These are phyloP conservation scores for Entoloma clypeatum DNA, from an alignment of 1,284 basidiomycete species.

Conservation along the genomic window DNA sequence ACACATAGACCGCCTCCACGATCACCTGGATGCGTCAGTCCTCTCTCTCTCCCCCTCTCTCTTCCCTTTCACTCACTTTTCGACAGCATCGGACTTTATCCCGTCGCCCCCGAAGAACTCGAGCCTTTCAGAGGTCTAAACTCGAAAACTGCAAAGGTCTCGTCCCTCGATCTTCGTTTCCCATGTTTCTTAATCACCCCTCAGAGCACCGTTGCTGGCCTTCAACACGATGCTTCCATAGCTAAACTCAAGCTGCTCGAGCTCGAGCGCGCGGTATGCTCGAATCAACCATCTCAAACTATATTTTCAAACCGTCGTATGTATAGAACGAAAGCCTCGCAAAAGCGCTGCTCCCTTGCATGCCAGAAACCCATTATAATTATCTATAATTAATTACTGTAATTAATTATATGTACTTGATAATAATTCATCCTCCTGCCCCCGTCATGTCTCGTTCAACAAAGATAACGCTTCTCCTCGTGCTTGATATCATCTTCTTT, in stretches of 20 bases:
- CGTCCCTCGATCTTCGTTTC: neutral
- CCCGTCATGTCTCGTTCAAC: slow-evolving; percentile 66
- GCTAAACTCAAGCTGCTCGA: slow-evolving; percentile 60
- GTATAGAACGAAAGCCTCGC: slow-evolving; percentile 27
- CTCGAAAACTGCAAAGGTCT: slow-evolving; percentile 68
- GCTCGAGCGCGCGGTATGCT: slow-evolving; percentile 60
- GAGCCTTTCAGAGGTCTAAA: slow-evolving; percentile 60
- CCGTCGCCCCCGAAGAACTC: slow-evolving; percentile 48
- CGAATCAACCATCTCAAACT: neutral
- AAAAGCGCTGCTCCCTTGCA: slow-evolving; percentile 9
- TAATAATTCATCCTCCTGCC: too few relatives aligned
- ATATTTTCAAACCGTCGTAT: neutral
- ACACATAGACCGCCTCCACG: slow-evolving; percentile 57
- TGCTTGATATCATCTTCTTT: slow-evolving; percentile 89
- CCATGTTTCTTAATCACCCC: neutral
- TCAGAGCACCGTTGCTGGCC: slow-evolving; percentile 68
- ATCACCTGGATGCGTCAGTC: slow-evolving; percentile 43
- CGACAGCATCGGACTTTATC: slow-evolving; percentile 49
- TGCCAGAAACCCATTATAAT: neutral
- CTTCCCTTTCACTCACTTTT: neutral
- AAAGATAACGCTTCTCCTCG: slow-evolving; percentile 76
- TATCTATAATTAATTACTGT: neutral
- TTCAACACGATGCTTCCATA: slow-evolving; percentile 59
- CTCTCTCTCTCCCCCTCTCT: slow-evolving; percentile 5
- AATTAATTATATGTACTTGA: too few relatives aligned